Evolutionary conservation across 352 stramenopile species (phyloP), one percentile per base, ranked within the genome.

Genomic region (Elongisporangium senticosum): DNA sequence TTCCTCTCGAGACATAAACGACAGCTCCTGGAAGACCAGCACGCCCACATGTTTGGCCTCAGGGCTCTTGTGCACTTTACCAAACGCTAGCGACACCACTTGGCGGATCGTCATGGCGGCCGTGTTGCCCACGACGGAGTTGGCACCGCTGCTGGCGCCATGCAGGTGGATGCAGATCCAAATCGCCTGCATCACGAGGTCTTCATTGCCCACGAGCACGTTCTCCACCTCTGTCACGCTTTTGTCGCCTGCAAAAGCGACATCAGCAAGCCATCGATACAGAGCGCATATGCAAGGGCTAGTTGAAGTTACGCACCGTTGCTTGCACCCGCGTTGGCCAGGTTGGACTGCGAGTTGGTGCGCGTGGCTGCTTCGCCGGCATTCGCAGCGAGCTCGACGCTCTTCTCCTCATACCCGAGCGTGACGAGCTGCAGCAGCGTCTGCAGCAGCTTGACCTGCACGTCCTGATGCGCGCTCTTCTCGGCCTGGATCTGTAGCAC

Each of bases 401-500:
- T 72, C 55, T 75, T 83, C 28, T 87, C 83, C 49, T 92, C 75
- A 28, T 85, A 93, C 1, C 76, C 82, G 37, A 94, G 69, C 61
- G 87, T 95, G 53, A 95, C 79, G 7, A 96, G 65, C 61, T 96
- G 86, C 60, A 95, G 60, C 28, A 96, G 69, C 23, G 88, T 96
- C 72, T 96, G 88, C 51, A 96, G 65, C 55, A 95, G 48, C 71
- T 96, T 96, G 49, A 95, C 75, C 61, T 96, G 81, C 22, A 96
- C 87, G 51, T 96, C 88, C 4, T 76, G 74, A 51, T 89, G 71
- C 5, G 70, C 64, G 49, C 88, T 95, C 69, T 93, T 93, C 74
- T 95, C 85, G 54, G 94, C 93, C 76, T 98, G 96, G 71, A 98
- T 98, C 64, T 96, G 86, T 59, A 98, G 81, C 47, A 98, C 95